phyloP scores from a whole-genome alignment of 208 protist genomes.

The Naegleria fowleri region DNA sequence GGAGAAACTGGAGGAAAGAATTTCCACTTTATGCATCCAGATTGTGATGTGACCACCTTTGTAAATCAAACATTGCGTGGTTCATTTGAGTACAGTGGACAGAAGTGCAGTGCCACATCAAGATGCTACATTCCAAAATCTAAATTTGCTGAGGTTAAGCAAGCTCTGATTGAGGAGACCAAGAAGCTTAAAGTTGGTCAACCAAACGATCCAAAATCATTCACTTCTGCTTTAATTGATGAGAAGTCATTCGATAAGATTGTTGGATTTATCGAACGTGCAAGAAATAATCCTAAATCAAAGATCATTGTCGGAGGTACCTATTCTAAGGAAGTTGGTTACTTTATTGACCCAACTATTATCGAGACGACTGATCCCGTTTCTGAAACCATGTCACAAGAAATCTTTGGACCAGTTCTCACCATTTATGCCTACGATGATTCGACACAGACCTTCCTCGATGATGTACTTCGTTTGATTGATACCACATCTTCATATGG shows the following conservation, averaged over 20 bases:
- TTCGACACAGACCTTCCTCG: slow-evolving; percentile 67
- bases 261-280: slow-evolving; percentile 83
- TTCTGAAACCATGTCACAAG: slow-evolving; percentile 76
- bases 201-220: slow-evolving; percentile 72
- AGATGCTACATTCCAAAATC: slow-evolving; percentile 84
- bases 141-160: slow-evolving; percentile 70
- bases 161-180: slow-evolving; percentile 67
- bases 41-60: slow-evolving; percentile 69
- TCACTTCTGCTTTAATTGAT: slow-evolving; percentile 93
- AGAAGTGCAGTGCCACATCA: slow-evolving; percentile 91
- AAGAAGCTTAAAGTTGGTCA: slow-evolving; percentile 74
- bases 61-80: slow-evolving; percentile 75
- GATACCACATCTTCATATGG: slow-evolving; percentile 79
- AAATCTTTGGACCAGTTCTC: slow-evolving; percentile 95
- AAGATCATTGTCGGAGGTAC: slow-evolving; percentile 64
- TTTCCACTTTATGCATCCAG: slow-evolving; percentile 88
- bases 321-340: slow-evolving; percentile 66
- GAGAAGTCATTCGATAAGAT: slow-evolving; percentile 82
- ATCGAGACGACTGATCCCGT: slow-evolving; percentile 79
- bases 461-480: slow-evolving; percentile 64
- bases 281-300: slow-evolving; percentile 66
- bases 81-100: slow-evolving; percentile 93
- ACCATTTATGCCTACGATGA: slow-evolving; percentile 90
- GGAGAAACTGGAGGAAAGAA: slow-evolving; percentile 95
- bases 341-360: slow-evolving; percentile 92